Evolutionary conservation across 1,284 basidiomycete genomes (phyloP).

Genomic region (Takashimella tepidaria): DNA sequence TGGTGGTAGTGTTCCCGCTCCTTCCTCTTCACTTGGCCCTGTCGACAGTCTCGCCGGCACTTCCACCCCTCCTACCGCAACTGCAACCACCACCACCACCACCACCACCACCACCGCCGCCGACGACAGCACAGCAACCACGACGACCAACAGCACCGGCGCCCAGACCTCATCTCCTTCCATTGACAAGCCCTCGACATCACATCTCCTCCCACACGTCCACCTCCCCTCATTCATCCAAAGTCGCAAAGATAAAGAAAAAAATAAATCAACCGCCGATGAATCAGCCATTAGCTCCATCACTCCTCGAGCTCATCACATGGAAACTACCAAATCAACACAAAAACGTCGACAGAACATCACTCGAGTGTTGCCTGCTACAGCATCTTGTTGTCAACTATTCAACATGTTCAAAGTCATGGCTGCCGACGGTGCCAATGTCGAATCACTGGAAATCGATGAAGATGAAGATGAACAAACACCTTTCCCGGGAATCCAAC

Average conservation of each 20-base stretch:
- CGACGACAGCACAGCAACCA: background rate
- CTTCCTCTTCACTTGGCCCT: background rate
- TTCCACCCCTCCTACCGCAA: background rate
- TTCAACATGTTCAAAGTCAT: constrained; percentile 40
- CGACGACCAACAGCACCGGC: no score
- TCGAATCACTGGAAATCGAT: constrained; percentile 12
- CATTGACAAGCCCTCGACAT: background rate
- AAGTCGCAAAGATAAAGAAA: background rate
- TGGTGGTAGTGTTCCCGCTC: background rate
- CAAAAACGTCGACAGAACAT: background rate
- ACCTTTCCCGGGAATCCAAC: background rate
- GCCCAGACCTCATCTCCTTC: no score
- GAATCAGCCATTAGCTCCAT: background rate
- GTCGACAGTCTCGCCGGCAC: background rate
- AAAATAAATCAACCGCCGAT: background rate
- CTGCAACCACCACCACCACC: background rate
- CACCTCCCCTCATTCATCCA: background rate
- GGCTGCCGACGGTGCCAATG: constrained; percentile 22
- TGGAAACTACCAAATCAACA: no score
- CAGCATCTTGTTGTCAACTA: constrained; percentile 23
- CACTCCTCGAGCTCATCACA: no score
- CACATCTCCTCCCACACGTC: background rate
- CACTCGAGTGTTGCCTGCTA: background rate
- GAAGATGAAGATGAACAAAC: constrained; percentile 21
- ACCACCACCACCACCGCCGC: background rate